Evolutionary conservation across 2,329 filamentous ascomycete genomes (phyloP).

Genomic region (Alternaria atra): DNA sequence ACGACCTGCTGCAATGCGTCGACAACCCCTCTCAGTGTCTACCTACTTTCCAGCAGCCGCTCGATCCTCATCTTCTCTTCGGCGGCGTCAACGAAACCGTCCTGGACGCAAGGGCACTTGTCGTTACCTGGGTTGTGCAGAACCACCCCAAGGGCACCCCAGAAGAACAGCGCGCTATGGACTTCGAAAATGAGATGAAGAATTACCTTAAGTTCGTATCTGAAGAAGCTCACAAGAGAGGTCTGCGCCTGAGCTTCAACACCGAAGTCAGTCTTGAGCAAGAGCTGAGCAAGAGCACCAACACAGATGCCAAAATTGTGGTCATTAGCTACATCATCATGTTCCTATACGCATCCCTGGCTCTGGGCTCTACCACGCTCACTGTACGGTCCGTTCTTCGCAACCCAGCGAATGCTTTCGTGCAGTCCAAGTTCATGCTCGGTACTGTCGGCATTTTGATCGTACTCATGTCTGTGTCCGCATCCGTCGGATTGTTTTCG

Average conservation of each 20-base stretch:
- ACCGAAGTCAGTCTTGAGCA: constrained; percentile 95
- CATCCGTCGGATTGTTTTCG: constrained; percentile 94
- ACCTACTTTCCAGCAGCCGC: constrained; percentile 86
- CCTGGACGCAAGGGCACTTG: constrained; percentile 78
- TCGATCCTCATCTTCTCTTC: constrained; percentile 85
- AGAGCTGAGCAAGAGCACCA: constrained; percentile 96
- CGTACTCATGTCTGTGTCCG: constrained; percentile 95
- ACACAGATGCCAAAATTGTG: constrained; percentile 97
- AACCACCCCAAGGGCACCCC: constrained; percentile 80
- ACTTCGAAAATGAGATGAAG: constrained; percentile 86
- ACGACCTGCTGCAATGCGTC: constrained; percentile 76
- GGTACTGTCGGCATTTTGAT: constrained; percentile 95
- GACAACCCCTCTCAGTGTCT: constrained; percentile 81
- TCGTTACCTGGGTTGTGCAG: constrained; percentile 93
- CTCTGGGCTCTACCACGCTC: constrained; percentile 86
- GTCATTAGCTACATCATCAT: constrained; percentile 97
- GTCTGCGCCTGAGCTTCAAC: constrained; percentile 89
- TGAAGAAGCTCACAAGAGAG: constrained; percentile 77
- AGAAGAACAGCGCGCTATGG: constrained; percentile 77
- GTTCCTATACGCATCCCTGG: constrained; percentile 96
- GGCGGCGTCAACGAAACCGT: constrained; percentile 78
- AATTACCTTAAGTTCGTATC: constrained; percentile 79
- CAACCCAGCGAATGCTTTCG: constrained; percentile 84
- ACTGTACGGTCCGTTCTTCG: constrained; percentile 78
- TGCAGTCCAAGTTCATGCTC: constrained; percentile 95